Base-by-base conservation (phyloP, 345 rosid species). In the Populus alba region DNA sequence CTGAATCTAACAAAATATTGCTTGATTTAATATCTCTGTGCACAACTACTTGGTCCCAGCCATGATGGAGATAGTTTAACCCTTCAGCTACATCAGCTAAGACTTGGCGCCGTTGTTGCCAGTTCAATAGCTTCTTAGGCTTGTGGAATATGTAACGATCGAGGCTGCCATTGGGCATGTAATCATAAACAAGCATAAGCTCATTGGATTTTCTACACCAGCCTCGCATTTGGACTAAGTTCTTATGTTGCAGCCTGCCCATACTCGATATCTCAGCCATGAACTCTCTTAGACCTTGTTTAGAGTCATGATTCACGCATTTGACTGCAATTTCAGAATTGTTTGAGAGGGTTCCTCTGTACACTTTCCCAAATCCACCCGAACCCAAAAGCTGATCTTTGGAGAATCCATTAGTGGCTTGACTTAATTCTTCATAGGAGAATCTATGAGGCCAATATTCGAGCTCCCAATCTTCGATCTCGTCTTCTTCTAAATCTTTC, bases 181-280 rank as follows among this genome's bases (percentile, higher is more conserved):
- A 92, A 53, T 94, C 98, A 29, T 92, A 94, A 11, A 92, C 92
- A 6, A 94, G 97, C 91, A 94, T 79, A 18, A 90, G 89, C 78
- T 92, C 89, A 78, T 82, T 94, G 68, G 89, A 84, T 81, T 89
- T 90, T 33, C 96, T 71, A 79, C 98, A 94, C 98, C 97, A 94
- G 17, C 98, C 98, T 77, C 91, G 84, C 93, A 94, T 79, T 78
- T 87, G 93, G 49, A 91, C 96, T 0, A 94, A 84, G 62, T 94
- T 90, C 85, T 94, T 94, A 78, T 94, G 98, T 71, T 94, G 97
- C 8, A 94, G 84, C 71, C 98, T 79, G 15, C 98, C 97, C 88
- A 92, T 89, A 51, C 97, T 91, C n/a, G 92, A 90, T 72, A 92
- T 91, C 72, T 94, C 98, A 31, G 97, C 98, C 98, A 94, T 92